Evolutionary conservation across 768 basidiomycete genomes (phyloP).

Genomic region (Megacollybia marginata): DNA sequence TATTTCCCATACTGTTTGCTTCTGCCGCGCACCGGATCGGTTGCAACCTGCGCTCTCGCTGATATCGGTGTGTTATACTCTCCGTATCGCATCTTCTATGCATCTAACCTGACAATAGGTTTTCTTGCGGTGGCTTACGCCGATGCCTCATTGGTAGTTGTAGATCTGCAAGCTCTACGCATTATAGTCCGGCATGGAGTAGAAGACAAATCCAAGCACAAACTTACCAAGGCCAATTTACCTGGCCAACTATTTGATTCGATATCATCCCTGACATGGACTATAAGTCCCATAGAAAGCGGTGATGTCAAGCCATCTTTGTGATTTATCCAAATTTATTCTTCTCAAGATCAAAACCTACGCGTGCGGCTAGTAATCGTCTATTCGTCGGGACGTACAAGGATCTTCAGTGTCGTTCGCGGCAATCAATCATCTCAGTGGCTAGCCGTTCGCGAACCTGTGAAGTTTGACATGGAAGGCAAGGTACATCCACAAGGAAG

Average conservation of each 20-base stretch:
- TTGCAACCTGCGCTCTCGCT: slow-evolving; percentile 53
- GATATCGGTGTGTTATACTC: slow-evolving; percentile 54
- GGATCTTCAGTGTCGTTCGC: slow-evolving; percentile 47
- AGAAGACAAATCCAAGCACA: slow-evolving; percentile 31
- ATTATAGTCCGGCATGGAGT: slow-evolving; percentile 47
- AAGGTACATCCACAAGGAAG: slow-evolving; percentile 38
- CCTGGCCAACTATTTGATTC: slow-evolving; percentile 26
- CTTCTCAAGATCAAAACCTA: slow-evolving; percentile 31
- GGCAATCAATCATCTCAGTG: slow-evolving; percentile 28
- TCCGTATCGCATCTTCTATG: slow-evolving; percentile 1
- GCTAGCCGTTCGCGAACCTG: slow-evolving; percentile 24
- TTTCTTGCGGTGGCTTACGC: slow-evolving; percentile 70
- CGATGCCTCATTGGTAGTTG: slow-evolving; percentile 49
- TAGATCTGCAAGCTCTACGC: slow-evolving; percentile 72
- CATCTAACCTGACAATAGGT: slow-evolving; percentile 32
- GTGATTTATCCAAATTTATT: not conserved
- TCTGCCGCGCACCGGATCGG: slow-evolving; percentile 34
- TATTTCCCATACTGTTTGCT: slow-evolving; percentile 61
- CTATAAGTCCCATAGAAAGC: slow-evolving; percentile 46
- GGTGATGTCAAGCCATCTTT: slow-evolving; percentile 24
- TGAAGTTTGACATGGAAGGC: slow-evolving; percentile 31
- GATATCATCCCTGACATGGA: slow-evolving; percentile 57
- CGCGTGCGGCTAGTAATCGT: slow-evolving; percentile 57
- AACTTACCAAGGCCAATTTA: slow-evolving; percentile 10
- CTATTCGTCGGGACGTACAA: slow-evolving; percentile 48